A percentile compares a stretch with the other conserved stretches of the same genome.
Conservation (phyloP, 768 basidiomycete species). For the Tricholoma matsutake region DNA sequence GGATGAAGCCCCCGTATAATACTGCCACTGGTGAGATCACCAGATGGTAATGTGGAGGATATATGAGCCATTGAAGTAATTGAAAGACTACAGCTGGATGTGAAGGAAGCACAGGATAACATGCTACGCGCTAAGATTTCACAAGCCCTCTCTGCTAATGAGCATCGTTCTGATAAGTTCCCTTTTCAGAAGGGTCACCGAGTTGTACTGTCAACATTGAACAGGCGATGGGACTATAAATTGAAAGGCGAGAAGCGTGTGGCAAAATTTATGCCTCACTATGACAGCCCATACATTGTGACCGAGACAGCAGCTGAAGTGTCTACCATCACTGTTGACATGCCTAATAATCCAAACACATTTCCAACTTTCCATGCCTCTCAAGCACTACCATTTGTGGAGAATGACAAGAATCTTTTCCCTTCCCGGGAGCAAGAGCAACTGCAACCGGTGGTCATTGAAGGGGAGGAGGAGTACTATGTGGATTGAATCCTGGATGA, state of each 20-base stretch:
- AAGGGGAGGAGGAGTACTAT: constrained; percentile 23
- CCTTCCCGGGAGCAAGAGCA: constrained; percentile 19
- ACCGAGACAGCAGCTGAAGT: constrained; percentile 8
- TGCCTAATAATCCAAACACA: constrained; percentile 16
- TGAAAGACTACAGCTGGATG: constrained; percentile 5
- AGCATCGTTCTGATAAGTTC: neutral
- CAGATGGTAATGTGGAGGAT: neutral
- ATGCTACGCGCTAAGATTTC: constrained; percentile 19
- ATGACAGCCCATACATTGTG: constrained; percentile 25
- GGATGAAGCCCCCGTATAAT: constrained; percentile 20
- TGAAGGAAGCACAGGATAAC: constrained; percentile 8
- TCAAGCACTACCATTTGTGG: constrained; percentile 17
- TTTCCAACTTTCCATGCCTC: constrained; percentile 36
- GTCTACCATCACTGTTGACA: constrained; percentile 20
- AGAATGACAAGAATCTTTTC: constrained; percentile 31
- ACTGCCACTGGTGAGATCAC: constrained; percentile 14
- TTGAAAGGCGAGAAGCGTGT: constrained; percentile 17
- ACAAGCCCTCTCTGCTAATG: constrained; percentile 21
- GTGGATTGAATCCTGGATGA: constrained; percentile 30
- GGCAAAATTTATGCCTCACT: constrained; percentile 37
- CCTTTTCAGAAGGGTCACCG: constrained; percentile 17
- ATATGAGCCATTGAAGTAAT: neutral
- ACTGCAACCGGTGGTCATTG: constrained; percentile 20
- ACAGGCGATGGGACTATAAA: constrained; percentile 22
- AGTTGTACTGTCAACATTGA: constrained; percentile 28